Conservation (phyloP, 2,329 filamentous ascomycete genomes). For the Nemania serpens region DNA sequence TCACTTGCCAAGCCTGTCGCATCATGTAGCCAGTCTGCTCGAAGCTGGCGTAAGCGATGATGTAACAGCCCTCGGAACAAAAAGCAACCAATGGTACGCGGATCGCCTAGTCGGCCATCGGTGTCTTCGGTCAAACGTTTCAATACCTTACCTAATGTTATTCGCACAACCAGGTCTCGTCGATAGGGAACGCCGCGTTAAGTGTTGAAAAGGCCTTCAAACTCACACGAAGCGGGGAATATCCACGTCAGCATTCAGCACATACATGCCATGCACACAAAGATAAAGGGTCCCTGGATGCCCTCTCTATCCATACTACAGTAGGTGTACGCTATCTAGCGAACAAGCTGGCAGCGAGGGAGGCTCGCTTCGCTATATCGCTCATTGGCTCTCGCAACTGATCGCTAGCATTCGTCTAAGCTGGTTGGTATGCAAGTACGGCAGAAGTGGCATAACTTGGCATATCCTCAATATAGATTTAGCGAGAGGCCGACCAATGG, state of each 20-base stretch:
- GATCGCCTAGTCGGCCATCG: too few species aligned
- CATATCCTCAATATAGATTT: slow-evolving; percentile 4
- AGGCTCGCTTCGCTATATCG: slow-evolving; percentile 15
- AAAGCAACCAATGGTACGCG: too few species aligned
- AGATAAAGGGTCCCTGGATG: neutral
- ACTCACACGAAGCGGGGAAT: neutral
- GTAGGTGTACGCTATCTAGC: neutral
- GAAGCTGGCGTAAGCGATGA: too few species aligned
- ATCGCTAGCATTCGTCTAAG: neutral
- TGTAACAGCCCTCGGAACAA: too few species aligned
- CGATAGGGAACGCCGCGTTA: neutral
- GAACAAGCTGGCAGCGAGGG: neutral
- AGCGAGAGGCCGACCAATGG: slow-evolving; percentile 24
- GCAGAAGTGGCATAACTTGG: slow-evolving; percentile 5
- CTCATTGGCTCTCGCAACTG: slow-evolving; percentile 15
- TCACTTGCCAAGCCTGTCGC: neutral
- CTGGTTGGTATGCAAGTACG: neutral
- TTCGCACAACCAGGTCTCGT: too few species aligned
- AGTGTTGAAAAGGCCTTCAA: neutral
- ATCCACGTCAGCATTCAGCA: neutral
- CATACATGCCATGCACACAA: neutral
- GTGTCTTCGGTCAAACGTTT: too few species aligned
- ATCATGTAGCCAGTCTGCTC: too few species aligned
- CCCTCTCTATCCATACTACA: neutral
- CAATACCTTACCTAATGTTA: too few species aligned